Conservation (phyloP, 805 yeast species). For the Lipomyces oligophaga region DNA sequence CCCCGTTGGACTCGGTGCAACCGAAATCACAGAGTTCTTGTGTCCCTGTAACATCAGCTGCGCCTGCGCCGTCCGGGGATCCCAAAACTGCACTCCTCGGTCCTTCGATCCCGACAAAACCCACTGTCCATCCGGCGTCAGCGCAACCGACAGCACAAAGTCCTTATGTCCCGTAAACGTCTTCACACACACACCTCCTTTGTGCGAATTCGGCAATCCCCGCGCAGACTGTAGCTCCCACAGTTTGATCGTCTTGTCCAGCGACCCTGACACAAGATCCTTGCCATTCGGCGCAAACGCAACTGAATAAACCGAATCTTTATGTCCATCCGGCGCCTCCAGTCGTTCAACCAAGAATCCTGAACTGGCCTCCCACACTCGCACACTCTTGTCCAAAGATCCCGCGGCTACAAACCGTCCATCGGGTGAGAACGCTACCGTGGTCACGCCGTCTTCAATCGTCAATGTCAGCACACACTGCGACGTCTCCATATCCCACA, state of each 20-base stretch:
- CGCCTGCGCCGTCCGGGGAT: constrained; percentile 84
- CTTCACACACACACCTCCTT: constrained; percentile 63
- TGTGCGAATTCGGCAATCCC: constrained; percentile 39
- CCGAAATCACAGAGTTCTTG: constrained; percentile 90
- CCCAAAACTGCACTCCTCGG: constrained; percentile 97
- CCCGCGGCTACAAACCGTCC: constrained; percentile 95
- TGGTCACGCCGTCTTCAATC: constrained; percentile 96
- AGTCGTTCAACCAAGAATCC: constrained; percentile 89
- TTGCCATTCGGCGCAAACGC: constrained; percentile 88
- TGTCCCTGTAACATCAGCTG: constrained; percentile 95
- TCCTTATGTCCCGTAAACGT: constrained; percentile 96
- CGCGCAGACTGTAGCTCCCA: constrained; percentile 74
- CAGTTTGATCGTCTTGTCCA: constrained; percentile 91
- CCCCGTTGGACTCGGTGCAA: constrained; percentile 81
- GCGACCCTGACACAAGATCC: constrained; percentile 89
- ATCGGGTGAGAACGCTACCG: constrained; percentile 95
- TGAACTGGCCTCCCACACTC: constrained; percentile 94
- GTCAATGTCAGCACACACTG: constrained; percentile 83
- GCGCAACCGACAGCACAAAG: constrained; percentile 88
- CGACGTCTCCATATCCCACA: constrained; percentile 91
- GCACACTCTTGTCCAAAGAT: constrained; percentile 86
- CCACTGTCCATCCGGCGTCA: constrained; percentile 89
- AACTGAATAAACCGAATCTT: constrained; percentile 92
- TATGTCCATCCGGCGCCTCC: constrained; percentile 93
- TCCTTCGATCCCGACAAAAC: constrained; percentile 93